Conservation (phyloP, 495 filamentous ascomycete genomes). For the Talaromyces thailandensis region DNA sequence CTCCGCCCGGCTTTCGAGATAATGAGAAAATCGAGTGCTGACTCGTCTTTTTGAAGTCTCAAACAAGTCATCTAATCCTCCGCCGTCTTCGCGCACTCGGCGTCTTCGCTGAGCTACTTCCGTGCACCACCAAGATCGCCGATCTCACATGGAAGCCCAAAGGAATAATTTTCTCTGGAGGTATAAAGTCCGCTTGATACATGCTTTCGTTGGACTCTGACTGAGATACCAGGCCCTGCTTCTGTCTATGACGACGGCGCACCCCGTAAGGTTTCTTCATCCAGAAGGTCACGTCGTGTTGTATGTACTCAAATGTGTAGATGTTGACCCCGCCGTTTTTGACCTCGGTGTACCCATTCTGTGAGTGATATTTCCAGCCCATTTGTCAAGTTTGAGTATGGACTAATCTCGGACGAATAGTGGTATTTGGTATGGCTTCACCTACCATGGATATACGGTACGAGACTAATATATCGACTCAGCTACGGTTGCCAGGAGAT, state of each 20-base stretch:
- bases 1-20: too few relatives aligned
- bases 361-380: background rate
- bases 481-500: constrained; percentile 80
- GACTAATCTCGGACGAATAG: constrained; percentile 11
- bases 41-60: constrained; percentile 16
- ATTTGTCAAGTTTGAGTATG: background rate
- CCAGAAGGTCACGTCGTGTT: background rate
- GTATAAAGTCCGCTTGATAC: background rate
- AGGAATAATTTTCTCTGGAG: constrained; percentile 62
- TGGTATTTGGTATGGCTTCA: constrained; percentile 16
- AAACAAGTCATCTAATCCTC: constrained; percentile 68
- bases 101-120: constrained; percentile 87
- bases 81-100: constrained; percentile 70
- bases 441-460: background rate
- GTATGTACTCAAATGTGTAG: constrained; percentile 3
- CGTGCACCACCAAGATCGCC: constrained; percentile 77
- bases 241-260: constrained; percentile 65
- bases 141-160: constrained; percentile 76
- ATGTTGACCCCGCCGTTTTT: constrained; percentile 68
- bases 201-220: constrained; percentile 54
- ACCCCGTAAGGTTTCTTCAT: constrained; percentile 37
- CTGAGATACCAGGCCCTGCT: constrained; percentile 58
- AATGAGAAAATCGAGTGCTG: background rate
- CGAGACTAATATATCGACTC: constrained; percentile 40
- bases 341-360: constrained; percentile 68